Conservation (phyloP, 73 alveolate genomes). For the Tetrahymena elliotti region DNA sequence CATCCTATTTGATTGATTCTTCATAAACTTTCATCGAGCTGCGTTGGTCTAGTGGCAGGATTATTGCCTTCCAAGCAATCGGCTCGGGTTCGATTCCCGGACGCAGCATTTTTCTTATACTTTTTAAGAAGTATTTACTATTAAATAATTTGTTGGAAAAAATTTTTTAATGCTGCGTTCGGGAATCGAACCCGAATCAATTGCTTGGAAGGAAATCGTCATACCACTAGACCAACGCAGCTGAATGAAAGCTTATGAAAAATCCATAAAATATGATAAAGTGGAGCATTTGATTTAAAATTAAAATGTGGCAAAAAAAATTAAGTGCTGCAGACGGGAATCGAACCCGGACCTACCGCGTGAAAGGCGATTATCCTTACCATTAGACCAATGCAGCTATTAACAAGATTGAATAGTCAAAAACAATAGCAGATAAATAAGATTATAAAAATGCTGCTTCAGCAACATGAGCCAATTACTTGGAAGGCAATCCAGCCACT, state of each 20-base stretch:
- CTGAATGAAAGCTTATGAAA: too few relatives aligned
- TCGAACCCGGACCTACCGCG: neutral
- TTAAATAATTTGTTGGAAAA: too few relatives aligned
- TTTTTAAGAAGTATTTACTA: too few relatives aligned
- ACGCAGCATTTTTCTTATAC: neutral
- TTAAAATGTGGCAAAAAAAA: too few relatives aligned
- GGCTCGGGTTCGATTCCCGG: conserved; percentile 7
- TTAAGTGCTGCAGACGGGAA: neutral
- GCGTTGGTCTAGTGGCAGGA: conserved; percentile 5
- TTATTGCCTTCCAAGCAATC: conserved; percentile 1
- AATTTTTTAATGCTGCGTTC: neutral
- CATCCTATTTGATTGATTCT: neutral
- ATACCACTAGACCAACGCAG: neutral
- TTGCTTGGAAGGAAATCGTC: neutral
- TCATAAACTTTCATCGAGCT: neutral
- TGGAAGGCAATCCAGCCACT: too few relatives aligned
- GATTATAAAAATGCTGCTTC: too few relatives aligned
- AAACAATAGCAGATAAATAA: too few relatives aligned
- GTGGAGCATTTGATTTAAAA: too few relatives aligned
- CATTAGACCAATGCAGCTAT: neutral
- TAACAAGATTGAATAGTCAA: too few relatives aligned
- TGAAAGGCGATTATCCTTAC: neutral
- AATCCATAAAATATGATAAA: too few relatives aligned
- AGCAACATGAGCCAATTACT: too few relatives aligned
- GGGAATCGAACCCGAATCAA: neutral